phyloP scores from a whole-genome alignment of 2,329 filamentous ascomycete species.

The Phaeoacremonium minimum region DNA sequence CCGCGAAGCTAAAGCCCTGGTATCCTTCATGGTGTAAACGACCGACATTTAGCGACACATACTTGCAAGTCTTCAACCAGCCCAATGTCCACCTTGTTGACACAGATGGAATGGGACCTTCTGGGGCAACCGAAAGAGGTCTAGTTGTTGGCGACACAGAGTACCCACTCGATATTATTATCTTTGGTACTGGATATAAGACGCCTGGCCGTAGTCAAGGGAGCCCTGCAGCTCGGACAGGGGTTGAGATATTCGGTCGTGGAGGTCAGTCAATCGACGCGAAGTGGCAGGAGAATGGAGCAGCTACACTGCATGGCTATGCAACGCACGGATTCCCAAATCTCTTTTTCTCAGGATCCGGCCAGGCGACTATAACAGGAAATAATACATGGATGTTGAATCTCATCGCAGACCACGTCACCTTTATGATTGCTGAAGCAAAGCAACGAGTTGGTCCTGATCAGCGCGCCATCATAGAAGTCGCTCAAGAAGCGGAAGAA shows the following conservation, averaged over 20 bases:
- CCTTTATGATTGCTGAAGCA: conserved; percentile 3
- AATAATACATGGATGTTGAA: conserved; percentile 21
- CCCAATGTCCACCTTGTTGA: conserved; percentile 44
- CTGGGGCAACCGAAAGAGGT: conserved; percentile 2
- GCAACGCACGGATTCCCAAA: conserved; percentile 14
- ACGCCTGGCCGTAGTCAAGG: not conserved
- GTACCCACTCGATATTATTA: conserved; percentile 7
- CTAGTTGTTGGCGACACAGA: conserved; percentile 1
- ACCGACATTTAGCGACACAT: conserved; percentile 45
- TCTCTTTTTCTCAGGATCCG: conserved; percentile 10
- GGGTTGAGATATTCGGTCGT: conserved; percentile 8
- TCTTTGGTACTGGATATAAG: conserved; percentile 12
- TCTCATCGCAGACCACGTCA: conserved; percentile 26
- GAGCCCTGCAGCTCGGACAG: conserved; percentile 9
- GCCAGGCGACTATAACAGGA: conserved; percentile 6
- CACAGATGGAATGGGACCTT: conserved; percentile 34
- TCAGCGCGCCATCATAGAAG: conserved; percentile 4
- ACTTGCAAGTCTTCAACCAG: conserved; percentile 41
- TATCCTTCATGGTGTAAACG: conserved; percentile 48
- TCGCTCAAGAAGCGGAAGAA: conserved; percentile 9
- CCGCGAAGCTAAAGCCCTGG: conserved; percentile 41
- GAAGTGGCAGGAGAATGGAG: conserved; percentile 10
- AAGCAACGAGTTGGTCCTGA: conserved; percentile 1
- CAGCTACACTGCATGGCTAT: conserved; percentile 11
- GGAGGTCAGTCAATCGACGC: conserved; percentile 7